Evolutionary conservation across 176 grass and related monocot species (phyloP).

Genomic region (Rhynchospora tenuis): DNA sequence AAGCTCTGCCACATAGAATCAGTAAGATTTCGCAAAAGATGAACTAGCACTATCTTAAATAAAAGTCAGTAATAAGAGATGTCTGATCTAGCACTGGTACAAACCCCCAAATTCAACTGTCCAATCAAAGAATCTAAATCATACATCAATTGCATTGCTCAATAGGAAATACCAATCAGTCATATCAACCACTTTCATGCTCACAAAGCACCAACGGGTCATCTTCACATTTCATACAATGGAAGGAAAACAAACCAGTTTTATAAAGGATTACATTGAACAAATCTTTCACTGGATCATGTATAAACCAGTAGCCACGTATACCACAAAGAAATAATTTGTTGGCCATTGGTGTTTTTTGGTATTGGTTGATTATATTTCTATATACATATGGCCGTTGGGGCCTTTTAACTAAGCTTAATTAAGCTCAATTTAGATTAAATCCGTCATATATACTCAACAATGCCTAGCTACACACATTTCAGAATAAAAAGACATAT

Average conservation of each 20-base stretch:
- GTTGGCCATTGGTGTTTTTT: not conserved
- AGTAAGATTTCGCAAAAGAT: not conserved
- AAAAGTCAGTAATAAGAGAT: not conserved
- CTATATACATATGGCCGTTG: not conserved
- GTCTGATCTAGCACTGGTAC: not conserved
- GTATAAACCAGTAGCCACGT: not conserved
- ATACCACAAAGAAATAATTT: not conserved
- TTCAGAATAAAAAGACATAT: not conserved
- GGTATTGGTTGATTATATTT: not conserved
- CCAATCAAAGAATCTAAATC: not conserved
- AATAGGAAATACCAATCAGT: not conserved
- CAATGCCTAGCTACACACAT: not conserved
- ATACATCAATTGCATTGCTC: not conserved
- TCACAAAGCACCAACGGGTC: not conserved
- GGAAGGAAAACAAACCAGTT: not conserved
- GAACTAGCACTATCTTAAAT: not conserved
- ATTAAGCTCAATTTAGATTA: not conserved
- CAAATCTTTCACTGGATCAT: not conserved
- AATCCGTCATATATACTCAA: not conserved
- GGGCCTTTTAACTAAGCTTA: not conserved
- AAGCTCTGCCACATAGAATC: conserved; percentile 53
- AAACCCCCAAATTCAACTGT: not conserved
- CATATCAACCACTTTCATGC: not conserved
- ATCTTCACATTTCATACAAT: not conserved
- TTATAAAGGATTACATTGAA: not conserved